phyloP scores from a whole-genome alignment of 2,329 filamentous ascomycete genomes.

The Delphinella strobiligena region DNA sequence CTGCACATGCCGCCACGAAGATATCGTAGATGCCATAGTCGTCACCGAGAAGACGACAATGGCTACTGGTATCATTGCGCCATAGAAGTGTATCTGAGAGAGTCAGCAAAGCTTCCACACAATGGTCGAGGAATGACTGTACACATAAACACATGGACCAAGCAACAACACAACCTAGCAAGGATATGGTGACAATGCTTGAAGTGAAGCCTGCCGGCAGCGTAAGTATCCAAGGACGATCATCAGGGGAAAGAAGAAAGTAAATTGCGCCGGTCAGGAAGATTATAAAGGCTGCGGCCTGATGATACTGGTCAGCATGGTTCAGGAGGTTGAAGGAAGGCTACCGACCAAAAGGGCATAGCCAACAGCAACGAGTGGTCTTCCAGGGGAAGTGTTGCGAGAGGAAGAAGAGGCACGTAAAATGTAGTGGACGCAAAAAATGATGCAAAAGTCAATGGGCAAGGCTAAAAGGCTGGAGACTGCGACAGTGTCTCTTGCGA shows the following conservation, averaged over 20 bases:
- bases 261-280: conserved; percentile 23
- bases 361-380: conserved; percentile 13
- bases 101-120: conserved; percentile 7
- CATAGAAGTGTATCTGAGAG: conserved; percentile 28
- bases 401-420: not conserved
- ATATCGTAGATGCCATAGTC: conserved; percentile 21
- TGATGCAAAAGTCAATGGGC: conserved; percentile 29
- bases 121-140: too few species aligned
- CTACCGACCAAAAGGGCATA: conserved; percentile 17
- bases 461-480: conserved; percentile 25
- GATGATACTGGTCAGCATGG: not conserved
- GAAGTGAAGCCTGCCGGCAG: conserved; percentile 25
- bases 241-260: conserved; percentile 23
- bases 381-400: conserved; percentile 1
- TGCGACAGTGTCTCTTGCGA: conserved; percentile 23
- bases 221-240: conserved; percentile 26
- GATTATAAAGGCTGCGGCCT: conserved; percentile 27
- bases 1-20: conserved; percentile 20
- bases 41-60: conserved; percentile 25
- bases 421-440: conserved; percentile 19
- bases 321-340: not conserved
- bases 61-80: conserved; percentile 26
- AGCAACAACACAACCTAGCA: conserved; percentile 16
- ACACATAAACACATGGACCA: conserved; percentile 18
- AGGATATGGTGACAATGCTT: conserved; percentile 20